Evolutionary conservation across 139 green algal species (phyloP), one percentile per base, ranked within the genome.

Genomic region (Volvox reticuliferus): DNA sequence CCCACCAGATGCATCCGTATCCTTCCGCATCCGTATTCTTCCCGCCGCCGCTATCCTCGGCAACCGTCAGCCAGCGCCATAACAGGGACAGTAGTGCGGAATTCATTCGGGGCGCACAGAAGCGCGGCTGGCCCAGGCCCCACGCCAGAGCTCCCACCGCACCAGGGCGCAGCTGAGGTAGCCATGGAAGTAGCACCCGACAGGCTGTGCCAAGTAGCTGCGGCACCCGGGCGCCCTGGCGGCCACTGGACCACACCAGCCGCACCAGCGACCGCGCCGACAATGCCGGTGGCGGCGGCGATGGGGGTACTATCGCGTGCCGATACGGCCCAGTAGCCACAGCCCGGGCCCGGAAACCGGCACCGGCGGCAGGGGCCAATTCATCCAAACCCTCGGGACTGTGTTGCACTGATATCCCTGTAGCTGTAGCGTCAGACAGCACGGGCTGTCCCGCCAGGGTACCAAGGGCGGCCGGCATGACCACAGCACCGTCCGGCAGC

Each of bases 81-180:
- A 89, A 68, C 85, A 32, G 37, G 36, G 37, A 44, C 69, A 82
- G 69, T 36, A 89, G 44, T 21, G 69, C 69, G 37, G 63, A 44
- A 12, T 9, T 73, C 17, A 82, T 13, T 20, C 85, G 44, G 1
- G 85, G 85, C 28, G 65, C 69, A 21, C 16, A 18, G 69, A 50
- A 89, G 28, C 69, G 85, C 69, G 85, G 85, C 24, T 82, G 69
- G 12, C 85, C 85, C 85, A 89, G 28, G n/a, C 85, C 85, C 85
- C 85, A 89, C 2, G 85, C 85, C 37, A 89, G 69, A 20, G 37
- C 13, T 5, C 85, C 85, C 36, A 82, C 85, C 20, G 35, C 37
- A 2, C 37, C 26, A 1, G 84, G 84, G 18, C 37, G 69, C 84
- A 89, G 69, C 28, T 6, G 28, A n/a, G 69, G 35, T 71, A 89